Percentiles rank a stretch among this genome's conserved stretches.
Conservation (phyloP, 305 asterid genomes). For the Fraxinus albicans region DNA sequence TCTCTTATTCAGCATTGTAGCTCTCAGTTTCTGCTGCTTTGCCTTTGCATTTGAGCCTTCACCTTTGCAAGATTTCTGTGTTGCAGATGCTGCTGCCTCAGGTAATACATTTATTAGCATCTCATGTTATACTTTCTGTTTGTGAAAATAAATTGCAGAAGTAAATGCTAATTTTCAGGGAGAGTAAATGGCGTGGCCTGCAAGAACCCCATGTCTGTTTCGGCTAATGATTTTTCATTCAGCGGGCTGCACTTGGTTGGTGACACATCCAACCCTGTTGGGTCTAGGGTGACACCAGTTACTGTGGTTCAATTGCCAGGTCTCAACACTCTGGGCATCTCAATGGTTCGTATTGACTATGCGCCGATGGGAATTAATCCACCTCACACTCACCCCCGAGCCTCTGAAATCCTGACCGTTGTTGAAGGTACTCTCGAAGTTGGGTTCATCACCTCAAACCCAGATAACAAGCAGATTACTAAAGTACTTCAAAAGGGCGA, state of each 20-base stretch:
- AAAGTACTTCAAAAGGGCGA: not conserved
- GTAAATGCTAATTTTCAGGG: not conserved
- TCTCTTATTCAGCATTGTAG: conserved; percentile 11
- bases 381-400: not conserved
- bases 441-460: conserved; percentile 1
- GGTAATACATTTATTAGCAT: conserved; percentile 6
- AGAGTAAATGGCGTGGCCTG: not conserved
- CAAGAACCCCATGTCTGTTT: not conserved
- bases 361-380: not conserved
- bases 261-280: not conserved
- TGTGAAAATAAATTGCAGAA: not conserved
- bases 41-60: conserved; percentile 33
- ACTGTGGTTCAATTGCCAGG: not conserved
- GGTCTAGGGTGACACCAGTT: not conserved
- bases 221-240: not conserved
- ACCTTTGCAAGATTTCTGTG: conserved; percentile 43
- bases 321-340: not conserved
- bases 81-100: conserved; percentile 23
- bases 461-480: not conserved
- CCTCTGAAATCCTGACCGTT: not conserved
- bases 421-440: not conserved
- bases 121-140: not conserved
- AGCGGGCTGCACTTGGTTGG: not conserved
- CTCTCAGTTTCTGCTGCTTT: conserved; percentile 16
- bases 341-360: conserved; percentile 1